Base-by-base conservation (phyloP, 1,284 basidiomycete species). In the Bondarzewia mesenterica region DNA sequence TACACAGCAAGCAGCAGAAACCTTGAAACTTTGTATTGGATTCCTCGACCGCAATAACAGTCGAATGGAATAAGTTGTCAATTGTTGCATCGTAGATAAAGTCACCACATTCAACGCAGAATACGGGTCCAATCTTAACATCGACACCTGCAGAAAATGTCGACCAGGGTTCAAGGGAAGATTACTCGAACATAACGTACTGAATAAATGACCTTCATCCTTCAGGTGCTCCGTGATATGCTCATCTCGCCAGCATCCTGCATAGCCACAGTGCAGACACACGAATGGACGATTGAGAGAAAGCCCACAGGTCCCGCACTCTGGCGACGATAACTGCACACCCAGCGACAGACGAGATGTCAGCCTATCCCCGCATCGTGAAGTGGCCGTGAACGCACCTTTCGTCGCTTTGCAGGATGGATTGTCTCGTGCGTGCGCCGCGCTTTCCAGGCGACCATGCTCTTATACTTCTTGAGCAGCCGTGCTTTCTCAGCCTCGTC, bases 201-300 rank as follows among this genome's bases (percentile, higher is more conserved):
- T 84, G 59, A 91, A 88, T 10, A 62, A 57, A 62, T 90, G 88
- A 0, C 71, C 71, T 3, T 70, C 58, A 18, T 77, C 72, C 54
- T 67, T 73, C 52, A 85, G 68, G 61, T 88, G 88, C 3, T 61
- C 64, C 5, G 67, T 60, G 39, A 77, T 69, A 60, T 85, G 88
- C 16, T 68, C 71, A 44, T 67, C 69, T 16, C 61, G 55, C 87
- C 83, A 87, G 58, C 90, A 93, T 6, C 85, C 89, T 22, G 79
- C 72, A 58, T 75, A 87, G 4, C 77, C 60, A 60, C 90, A 93
- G n/a, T 85, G 77, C 8, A 93, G 67, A 57, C 90, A 93, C 7
- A 80, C 80, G 62, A 86, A 85, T 1, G 89, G 88, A n/a, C 87
- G 71, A 3, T 78, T 67, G 18, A 90, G 68, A 0, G 79, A 59